Conservation (phyloP, 2,329 filamentous ascomycete genomes). For the Claviceps spartinae region DNA sequence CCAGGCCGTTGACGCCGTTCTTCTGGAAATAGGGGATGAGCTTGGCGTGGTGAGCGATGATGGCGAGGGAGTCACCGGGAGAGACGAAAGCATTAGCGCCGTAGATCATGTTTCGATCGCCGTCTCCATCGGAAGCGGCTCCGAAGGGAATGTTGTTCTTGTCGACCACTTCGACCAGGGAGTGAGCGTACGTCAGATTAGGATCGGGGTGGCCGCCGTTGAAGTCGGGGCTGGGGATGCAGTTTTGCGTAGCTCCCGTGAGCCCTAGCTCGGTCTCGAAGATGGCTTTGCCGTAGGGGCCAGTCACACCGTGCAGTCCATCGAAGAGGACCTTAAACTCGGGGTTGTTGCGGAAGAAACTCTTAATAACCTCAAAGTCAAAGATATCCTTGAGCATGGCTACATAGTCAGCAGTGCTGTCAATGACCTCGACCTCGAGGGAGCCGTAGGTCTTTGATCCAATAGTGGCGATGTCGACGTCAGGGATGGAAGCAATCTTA, state of each 20-base stretch:
- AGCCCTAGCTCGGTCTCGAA: slow-evolving; percentile 90
- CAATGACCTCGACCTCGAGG: slow-evolving; percentile 88
- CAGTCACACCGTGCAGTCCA: slow-evolving; percentile 85
- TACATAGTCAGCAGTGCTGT: slow-evolving; percentile 85
- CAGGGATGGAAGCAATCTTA: slow-evolving; percentile 77
- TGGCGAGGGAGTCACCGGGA: slow-evolving; percentile 90
- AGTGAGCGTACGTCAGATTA: slow-evolving; percentile 93
- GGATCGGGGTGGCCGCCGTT: slow-evolving; percentile 95
- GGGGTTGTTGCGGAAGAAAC: slow-evolving; percentile 72
- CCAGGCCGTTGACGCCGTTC: slow-evolving; percentile 88
- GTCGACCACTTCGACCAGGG: slow-evolving; percentile 86
- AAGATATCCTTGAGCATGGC: slow-evolving; percentile 97
- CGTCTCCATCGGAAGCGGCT: slow-evolving; percentile 90
- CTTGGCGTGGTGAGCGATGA: slow-evolving; percentile 93
- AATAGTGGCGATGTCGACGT: slow-evolving; percentile 71
- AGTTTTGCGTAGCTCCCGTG: slow-evolving; percentile 71
- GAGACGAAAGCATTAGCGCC: slow-evolving; percentile 93
- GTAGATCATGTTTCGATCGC: slow-evolving; percentile 99
- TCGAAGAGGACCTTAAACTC: slow-evolving; percentile 98
- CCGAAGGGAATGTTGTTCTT: slow-evolving; percentile 87
- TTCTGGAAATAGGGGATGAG: slow-evolving; percentile 98
- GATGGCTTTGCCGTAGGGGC: slow-evolving; percentile 86
- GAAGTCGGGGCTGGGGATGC: slow-evolving; percentile 83
- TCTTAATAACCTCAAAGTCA: slow-evolving; percentile 90
- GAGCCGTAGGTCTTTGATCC: slow-evolving; percentile 73